Conservation (phyloP, 2,329 filamentous ascomycete species). For the Aureobasidium subglaciale region DNA sequence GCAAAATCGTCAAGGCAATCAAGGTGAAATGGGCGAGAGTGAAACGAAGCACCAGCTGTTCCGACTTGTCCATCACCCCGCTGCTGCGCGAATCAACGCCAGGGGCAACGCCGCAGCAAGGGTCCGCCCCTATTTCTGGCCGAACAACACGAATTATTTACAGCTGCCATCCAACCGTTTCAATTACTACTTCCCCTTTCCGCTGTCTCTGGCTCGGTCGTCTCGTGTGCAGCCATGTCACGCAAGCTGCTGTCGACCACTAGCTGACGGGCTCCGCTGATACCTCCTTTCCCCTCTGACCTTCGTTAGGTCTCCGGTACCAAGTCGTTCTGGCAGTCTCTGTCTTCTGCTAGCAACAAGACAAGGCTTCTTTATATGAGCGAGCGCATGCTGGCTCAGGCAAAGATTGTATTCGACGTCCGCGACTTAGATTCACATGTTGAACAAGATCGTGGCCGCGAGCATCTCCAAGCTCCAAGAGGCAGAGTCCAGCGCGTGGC, state of each 20-base stretch:
- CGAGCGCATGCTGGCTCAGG: no score
- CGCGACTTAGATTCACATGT: no score
- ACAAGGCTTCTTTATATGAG: background rate
- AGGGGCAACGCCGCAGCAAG: background rate
- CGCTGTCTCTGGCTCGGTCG: background rate
- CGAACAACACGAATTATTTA: background rate
- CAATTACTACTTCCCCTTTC: background rate
- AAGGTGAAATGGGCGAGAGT: background rate
- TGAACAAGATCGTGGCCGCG: no score
- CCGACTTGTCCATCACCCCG: background rate
- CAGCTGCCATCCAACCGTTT: background rate
- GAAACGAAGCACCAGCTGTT: slow-evolving; percentile 12
- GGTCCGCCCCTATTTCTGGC: slow-evolving; percentile 1
- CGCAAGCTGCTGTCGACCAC: background rate
- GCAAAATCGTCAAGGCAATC: background rate
- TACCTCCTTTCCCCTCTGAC: background rate
- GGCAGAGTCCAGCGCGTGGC: no score
- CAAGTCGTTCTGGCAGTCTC: no score
- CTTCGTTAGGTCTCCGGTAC: no score
- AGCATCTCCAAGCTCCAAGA: no score
- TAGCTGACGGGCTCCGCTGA: background rate
- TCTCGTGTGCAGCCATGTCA: background rate
- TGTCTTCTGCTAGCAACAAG: background rate
- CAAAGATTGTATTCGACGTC: no score
- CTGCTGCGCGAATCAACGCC: background rate